Conservation (phyloP, 805 yeast species). For the Kuraishia ogatae region DNA sequence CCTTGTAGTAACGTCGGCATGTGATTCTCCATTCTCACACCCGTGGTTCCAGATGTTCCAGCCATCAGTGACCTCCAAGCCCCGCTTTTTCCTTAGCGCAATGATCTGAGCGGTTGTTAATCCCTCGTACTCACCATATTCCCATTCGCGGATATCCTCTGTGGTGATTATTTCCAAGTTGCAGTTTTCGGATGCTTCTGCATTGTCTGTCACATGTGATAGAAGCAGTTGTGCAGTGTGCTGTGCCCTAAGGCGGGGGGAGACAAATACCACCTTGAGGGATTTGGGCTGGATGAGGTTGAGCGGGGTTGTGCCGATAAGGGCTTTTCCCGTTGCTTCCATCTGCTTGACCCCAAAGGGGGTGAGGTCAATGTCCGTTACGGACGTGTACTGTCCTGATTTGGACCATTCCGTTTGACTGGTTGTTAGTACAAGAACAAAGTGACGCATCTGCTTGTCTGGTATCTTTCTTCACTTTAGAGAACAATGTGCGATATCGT, state of each 20-base stretch:
- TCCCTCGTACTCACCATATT: conserved; percentile 95
- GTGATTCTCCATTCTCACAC: conserved; percentile 82
- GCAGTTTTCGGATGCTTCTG: conserved; percentile 33
- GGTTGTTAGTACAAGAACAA: neutral
- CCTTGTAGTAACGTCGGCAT: conserved; percentile 58
- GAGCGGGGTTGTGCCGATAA: conserved; percentile 48
- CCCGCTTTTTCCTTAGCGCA: conserved; percentile 47
- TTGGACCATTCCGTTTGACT: conserved; percentile 93
- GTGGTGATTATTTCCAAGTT: conserved; percentile 39
- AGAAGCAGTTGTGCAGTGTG: conserved; percentile 64
- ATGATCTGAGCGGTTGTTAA: conserved; percentile 58
- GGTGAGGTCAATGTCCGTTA: conserved; percentile 76
- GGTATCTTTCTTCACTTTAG: no score
- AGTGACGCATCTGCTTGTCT: no score
- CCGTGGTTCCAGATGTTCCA: conserved; percentile 93
- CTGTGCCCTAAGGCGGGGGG: conserved; percentile 77
- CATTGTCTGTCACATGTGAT: conserved; percentile 18
- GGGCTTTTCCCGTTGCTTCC: conserved; percentile 58
- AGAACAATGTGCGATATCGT: no score
- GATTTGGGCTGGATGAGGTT: conserved; percentile 54
- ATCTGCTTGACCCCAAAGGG: conserved; percentile 72
- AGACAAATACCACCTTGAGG: conserved; percentile 58
- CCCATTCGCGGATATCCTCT: conserved; percentile 87
- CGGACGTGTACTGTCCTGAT: conserved; percentile 85
- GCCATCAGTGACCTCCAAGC: conserved; percentile 33